Base-by-base conservation (phyloP, 2,329 filamentous ascomycete species). In the Blastomyces emzantsi region DNA sequence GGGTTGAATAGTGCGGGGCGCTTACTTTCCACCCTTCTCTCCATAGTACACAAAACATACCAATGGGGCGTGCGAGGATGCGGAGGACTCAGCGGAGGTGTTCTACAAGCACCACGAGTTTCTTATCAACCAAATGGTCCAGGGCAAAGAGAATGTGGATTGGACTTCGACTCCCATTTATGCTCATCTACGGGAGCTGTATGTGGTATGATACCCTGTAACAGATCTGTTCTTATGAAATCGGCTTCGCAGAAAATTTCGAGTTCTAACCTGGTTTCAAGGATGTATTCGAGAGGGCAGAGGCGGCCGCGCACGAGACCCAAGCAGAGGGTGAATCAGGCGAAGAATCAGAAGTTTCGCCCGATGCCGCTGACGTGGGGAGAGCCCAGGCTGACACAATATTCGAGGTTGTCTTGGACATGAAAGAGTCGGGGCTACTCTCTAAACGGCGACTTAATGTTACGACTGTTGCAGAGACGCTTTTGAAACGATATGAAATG, bases 61-160 rank as follows among this genome's bases (percentile, higher is more conserved):
- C 9, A 70, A 78, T 67, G 73, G 75, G 45, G 72, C 74, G 55
- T 76, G 75, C 66, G 73, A 80, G 65, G 77, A 78, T 64, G 72
- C 73, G 22, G 77, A 80, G 54, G 78, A 80, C 61, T 77, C 78
- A n/a, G 75, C 74, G 30, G 79, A 79, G 62, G 75, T 77, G 2
- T 79, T 81, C 60, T 72, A 78, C 62, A 76, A 76, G 63, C 77
- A 81, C 64, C 75, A 76, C 61, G 67, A 70, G 47, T 81, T 81
- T 65, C 69, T 81, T n/a, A 73, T 81, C 17, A 75, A 72, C 25
- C 76, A 78, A 52, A 81, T 81, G 79, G 67, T 80, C 22, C 76
- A 77, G 65, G 77, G 75, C 3, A 74, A 76, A 64, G 78, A 80
- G 67, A 73, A 73, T 56, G 70, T 80, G 45, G 71, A 79, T 60